phyloP scores from a whole-genome alignment of 148 eudicot species.

The Amaranthus palmeri region DNA sequence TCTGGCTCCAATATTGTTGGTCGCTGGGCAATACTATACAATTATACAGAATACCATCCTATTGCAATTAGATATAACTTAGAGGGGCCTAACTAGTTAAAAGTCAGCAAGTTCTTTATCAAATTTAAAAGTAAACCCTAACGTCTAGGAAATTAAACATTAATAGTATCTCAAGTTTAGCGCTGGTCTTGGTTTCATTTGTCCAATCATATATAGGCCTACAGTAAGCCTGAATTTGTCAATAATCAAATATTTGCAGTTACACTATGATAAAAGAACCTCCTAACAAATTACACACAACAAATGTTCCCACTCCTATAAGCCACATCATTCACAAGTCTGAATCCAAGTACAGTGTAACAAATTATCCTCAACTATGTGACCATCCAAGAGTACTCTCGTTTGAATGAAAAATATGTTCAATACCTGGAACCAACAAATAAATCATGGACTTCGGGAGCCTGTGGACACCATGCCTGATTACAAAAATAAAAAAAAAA shows the following conservation, averaged over 20 bases:
- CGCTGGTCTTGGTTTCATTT: no score
- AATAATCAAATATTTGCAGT: neutral
- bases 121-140: no score
- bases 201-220: no score
- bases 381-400: neutral
- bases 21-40: no score
- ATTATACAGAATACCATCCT: no score
- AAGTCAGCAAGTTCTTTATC: no score
- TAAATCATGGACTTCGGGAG: constrained; percentile 79
- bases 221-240: neutral
- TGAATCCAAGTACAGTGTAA: neutral
- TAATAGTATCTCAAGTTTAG: no score
- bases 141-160: no score
- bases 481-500: constrained; percentile 22
- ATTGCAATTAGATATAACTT: no score
- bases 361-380: neutral
- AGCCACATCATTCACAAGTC: neutral
- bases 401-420: constrained; percentile 1
- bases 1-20: neutral
- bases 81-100: no score
- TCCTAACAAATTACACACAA: neutral
- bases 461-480: constrained; percentile 94
- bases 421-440: constrained; percentile 87
- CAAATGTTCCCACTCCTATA: neutral
- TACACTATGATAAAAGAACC: neutral